Percentiles rank a stretch among this genome's conserved stretches.
These are phyloP conservation scores for Triangularia verruculosa DNA, from an alignment of 2,329 filamentous ascomycete species.

Conservation along the genomic window DNA sequence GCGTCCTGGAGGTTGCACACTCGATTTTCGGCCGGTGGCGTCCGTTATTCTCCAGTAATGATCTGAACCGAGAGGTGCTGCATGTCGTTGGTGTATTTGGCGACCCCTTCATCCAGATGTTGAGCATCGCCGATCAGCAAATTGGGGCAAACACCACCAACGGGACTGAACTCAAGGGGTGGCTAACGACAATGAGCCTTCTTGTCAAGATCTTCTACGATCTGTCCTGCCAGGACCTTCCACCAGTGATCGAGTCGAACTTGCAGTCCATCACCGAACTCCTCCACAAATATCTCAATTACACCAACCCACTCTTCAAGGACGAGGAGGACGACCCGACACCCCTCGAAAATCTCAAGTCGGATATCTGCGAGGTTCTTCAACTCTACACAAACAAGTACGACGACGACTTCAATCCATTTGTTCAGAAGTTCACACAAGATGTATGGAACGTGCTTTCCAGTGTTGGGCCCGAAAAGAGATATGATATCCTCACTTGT, in stretches of 20 bases:
- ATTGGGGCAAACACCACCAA: constrained; percentile 75
- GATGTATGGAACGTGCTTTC: constrained; percentile 91
- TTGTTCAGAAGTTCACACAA: constrained; percentile 79
- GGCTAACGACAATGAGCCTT: constrained; percentile 82
- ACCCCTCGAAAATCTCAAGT: constrained; percentile 80
- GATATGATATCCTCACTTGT: constrained; percentile 92
- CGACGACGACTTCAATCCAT: constrained; percentile 83
- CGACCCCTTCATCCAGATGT: constrained; percentile 74
- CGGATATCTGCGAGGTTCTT: constrained; percentile 87
- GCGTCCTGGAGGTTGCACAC: constrained; percentile 94
- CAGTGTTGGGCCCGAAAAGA: constrained; percentile 78
- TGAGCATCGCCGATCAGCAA: constrained; percentile 67
- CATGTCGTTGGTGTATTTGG: constrained; percentile 88
- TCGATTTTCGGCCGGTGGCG: constrained; percentile 97
- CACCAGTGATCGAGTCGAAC: constrained; percentile 90
- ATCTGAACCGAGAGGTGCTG: constrained; percentile 91
- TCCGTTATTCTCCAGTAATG: constrained; percentile 88
- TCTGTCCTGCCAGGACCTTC: constrained; percentile 94
- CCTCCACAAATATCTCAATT: constrained; percentile 89
- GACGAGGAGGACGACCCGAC: constrained; percentile 93
- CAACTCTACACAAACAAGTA: constrained; percentile 93
- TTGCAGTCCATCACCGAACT: constrained; percentile 72
- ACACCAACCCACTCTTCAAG: constrained; percentile 77
- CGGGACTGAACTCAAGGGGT: constrained; percentile 68
- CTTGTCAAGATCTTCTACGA: constrained; percentile 93